Conservation (phyloP, 345 rosid genomes). For the Hypericum perforatum region DNA sequence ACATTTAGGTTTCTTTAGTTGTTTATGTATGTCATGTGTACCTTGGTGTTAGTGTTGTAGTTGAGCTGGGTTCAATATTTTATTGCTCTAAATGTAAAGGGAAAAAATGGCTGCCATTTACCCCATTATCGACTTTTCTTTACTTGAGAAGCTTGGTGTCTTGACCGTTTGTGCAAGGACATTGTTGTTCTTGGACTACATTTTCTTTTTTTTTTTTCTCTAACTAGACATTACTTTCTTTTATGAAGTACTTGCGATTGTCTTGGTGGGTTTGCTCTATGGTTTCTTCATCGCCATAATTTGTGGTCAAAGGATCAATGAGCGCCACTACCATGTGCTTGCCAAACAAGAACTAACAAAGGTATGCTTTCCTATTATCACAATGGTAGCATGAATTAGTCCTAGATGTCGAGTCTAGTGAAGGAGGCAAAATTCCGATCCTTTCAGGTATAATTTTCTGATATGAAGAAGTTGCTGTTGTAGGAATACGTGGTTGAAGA, state of each 20-base stretch:
- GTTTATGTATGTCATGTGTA: too few relatives aligned
- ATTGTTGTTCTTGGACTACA: neutral
- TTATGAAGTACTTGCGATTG: constrained; percentile 72
- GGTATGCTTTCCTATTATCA: constrained; percentile 31
- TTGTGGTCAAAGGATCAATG: constrained; percentile 96
- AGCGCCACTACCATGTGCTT: constrained; percentile 96
- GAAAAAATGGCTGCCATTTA: too few relatives aligned
- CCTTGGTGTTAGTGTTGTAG: too few relatives aligned
- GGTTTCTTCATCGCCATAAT: constrained; percentile 97
- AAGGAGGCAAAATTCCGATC: neutral
- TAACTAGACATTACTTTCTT: neutral
- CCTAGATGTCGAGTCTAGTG: too few relatives aligned
- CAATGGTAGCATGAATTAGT: neutral
- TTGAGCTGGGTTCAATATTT: too few relatives aligned
- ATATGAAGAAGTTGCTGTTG: neutral
- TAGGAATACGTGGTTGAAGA: constrained; percentile 97
- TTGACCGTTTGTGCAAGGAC: neutral
- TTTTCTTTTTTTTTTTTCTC: constrained; percentile 17
- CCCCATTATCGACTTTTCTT: too few relatives aligned
- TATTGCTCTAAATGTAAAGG: too few relatives aligned
- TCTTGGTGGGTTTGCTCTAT: constrained; percentile 89
- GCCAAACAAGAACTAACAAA: constrained; percentile 97
- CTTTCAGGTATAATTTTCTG: neutral
- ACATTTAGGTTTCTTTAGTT: too few relatives aligned
- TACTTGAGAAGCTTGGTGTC: too few relatives aligned